Base-by-base conservation (phyloP, 2,329 filamentous ascomycete species). In the Fonsecaea pugnacius region DNA sequence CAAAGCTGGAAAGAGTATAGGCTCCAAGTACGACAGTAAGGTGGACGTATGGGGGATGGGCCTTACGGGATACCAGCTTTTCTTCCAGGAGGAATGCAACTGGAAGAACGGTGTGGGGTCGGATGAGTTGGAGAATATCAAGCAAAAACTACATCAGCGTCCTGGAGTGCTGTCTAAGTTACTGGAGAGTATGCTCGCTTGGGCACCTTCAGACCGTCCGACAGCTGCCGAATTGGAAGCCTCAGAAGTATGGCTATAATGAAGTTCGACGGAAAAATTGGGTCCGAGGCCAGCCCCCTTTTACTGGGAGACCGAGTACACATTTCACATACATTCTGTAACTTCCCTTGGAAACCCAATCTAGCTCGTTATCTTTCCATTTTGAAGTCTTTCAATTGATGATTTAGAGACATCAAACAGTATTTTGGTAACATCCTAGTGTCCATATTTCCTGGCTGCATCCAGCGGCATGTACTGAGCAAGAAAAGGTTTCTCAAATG, bases 41-140 rank as follows among this genome's bases (percentile, higher is more conserved):
- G 53, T 56, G 6, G 53, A 56, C n/a, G 18, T 56, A 6, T 56
- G 53, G 53, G 33, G 30, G 4, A 56, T 40, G 53, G 53, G 53
- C 12, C 53, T 56, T n/a, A 32, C 53, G 1, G 53, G 32, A 21
- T 56, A 36, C 24, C 53, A 40, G 33, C 53, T 56, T 18, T 56
- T 56, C 53, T 56, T 56, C 24, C 53, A 56, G 24, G 53, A 56
- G 24, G 27, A 4, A 14, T 56, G 53, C 36, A 56, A 3, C 35
- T 56, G 53, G 53, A 33, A 38, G 33, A 56, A 56, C 8, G 53
- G 53, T 33, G 53, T 56, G 10, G 43, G 43, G 9, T 5, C n/a
- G n/a, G 43, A 48, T 48, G 43, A 48, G n/a, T 48, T 7, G 43
- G 10, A 48, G n/a, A 27, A 9, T 9, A 48, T 48, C 43, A 12